Conservation (phyloP, 768 basidiomycete species). For the Exidia glandulosa region DNA sequence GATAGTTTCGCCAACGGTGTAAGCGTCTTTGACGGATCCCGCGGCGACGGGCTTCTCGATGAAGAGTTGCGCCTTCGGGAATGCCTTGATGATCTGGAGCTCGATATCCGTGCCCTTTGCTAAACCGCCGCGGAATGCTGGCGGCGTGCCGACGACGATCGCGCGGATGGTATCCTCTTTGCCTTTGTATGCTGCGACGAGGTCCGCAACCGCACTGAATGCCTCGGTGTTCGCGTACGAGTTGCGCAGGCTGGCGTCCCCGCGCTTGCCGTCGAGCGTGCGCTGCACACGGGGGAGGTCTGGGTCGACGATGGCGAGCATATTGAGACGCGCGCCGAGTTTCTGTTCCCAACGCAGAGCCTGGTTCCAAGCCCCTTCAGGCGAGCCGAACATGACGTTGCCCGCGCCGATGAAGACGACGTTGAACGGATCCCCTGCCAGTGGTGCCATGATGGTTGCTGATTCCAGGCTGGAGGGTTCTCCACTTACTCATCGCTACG, state of each 20-base stretch:
- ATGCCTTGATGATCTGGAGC: conserved; percentile 28
- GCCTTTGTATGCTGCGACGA: conserved; percentile 6
- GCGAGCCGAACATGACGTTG: conserved; percentile 96
- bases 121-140: conserved; percentile 29
- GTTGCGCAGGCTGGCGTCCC: conserved; percentile 26
- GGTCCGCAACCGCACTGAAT: conserved; percentile 26
- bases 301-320: conserved; percentile 37
- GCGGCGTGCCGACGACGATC: conserved; percentile 32
- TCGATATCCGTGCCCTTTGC: conserved; percentile 31
- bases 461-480: no score
- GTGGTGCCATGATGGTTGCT: no score
- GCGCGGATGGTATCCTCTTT: conserved; percentile 14
- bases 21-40: conserved; percentile 17
- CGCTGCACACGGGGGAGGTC: conserved; percentile 24
- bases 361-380: conserved; percentile 88
- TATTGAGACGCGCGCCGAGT: conserved; percentile 35
- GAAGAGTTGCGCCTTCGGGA: conserved; percentile 33
- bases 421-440: no score
- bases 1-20: conserved; percentile 16
- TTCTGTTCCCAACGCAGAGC: conserved; percentile 80
- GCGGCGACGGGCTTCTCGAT: conserved; percentile 36
- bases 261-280: conserved; percentile 29
- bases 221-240: conserved; percentile 31
- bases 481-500: no score
- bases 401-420: conserved; percentile 93